phyloP scores from a whole-genome alignment of 441 rosid genomes.

The Raphanus hybrid region DNA sequence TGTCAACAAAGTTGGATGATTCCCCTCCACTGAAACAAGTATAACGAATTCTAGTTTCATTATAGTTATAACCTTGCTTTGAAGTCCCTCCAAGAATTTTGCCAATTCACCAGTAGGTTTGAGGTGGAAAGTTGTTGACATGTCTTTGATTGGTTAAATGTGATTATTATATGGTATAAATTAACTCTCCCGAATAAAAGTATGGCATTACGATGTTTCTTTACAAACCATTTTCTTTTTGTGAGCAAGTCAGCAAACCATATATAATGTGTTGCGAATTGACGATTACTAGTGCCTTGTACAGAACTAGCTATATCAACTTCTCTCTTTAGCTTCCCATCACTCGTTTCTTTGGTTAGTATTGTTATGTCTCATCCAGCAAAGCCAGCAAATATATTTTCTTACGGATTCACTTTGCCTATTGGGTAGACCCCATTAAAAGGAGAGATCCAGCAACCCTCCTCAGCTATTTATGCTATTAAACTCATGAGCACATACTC shows the following conservation, averaged over 20 bases:
- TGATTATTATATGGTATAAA: not conserved
- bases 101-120: slow-evolving; percentile 31
- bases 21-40: slow-evolving; percentile 10
- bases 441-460: slow-evolving; percentile 3
- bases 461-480: not conserved
- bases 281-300: not conserved
- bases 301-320: not conserved
- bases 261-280: not conserved
- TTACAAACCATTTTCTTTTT: not conserved
- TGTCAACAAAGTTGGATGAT: not conserved
- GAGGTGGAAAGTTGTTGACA: slow-evolving; percentile 32
- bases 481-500: no score
- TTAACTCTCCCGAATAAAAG: not conserved
- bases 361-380: not conserved
- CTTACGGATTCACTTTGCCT: not conserved
- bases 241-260: not conserved
- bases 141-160: not conserved
- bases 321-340: not conserved
- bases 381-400: not conserved
- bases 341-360: not conserved
- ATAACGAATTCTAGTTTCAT: not conserved
- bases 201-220: not conserved
- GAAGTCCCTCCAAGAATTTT: slow-evolving; percentile 24
- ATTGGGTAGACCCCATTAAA: not conserved
- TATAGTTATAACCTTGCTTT: slow-evolving; percentile 31